These are phyloP conservation scores for Kandelia obovata DNA, from an alignment of 345 rosid species.

Conservation along the genomic window DNA sequence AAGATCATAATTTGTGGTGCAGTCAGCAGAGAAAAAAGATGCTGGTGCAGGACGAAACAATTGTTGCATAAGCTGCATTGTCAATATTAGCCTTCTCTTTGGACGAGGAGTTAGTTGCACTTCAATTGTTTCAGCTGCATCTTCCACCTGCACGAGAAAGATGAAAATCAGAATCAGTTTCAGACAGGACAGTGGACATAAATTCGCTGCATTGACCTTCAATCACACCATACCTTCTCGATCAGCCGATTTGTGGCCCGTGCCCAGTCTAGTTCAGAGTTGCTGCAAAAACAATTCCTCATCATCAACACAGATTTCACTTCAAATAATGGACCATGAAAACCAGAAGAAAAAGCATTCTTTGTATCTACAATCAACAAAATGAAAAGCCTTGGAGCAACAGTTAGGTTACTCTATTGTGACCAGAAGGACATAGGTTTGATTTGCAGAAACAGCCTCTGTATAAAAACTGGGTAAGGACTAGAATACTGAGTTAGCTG, in stretches of 20 bases:
- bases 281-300: constrained; percentile 42
- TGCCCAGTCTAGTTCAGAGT: constrained; percentile 66
- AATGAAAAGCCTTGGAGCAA: no score
- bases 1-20: constrained; percentile 44
- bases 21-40: constrained; percentile 45
- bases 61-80: constrained; percentile 77
- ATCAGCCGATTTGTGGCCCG: constrained; percentile 51
- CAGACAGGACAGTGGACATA: background rate
- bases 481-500: no score
- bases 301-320: background rate
- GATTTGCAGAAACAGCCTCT: no score
- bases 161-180: constrained; percentile 12
- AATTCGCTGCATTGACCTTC: background rate
- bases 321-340: no score
- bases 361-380: no score
- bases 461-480: no score
- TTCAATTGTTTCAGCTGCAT: constrained; percentile 44
- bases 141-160: constrained; percentile 54
- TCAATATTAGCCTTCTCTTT: constrained; percentile 73
- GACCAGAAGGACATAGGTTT: no score
- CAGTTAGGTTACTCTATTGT: no score
- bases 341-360: no score
- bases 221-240: constrained; percentile 61
- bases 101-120: constrained; percentile 38
- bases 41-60: constrained; percentile 53